Base-by-base conservation (phyloP, 805 yeast genomes). In the Danielia oregonensis region DNA sequence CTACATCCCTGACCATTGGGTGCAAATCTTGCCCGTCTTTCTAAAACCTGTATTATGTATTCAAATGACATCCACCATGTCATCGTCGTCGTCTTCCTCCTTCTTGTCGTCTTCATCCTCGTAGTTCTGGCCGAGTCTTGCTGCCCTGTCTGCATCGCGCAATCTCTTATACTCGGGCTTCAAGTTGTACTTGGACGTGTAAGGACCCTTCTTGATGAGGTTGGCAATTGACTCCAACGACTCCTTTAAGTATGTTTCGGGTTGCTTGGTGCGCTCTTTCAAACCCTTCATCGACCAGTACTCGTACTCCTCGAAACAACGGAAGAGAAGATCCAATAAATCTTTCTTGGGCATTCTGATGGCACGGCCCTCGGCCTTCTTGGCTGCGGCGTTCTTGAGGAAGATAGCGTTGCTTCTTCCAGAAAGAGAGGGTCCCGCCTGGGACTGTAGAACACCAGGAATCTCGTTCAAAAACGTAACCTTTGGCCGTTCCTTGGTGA, bases 241-340 rank as follows among this genome's bases (percentile, higher is more conserved):
- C 55, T 89, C 96, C 55, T 89, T 87, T 44, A 93, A 68, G 57
- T 86, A 94, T 14, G 82, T 82, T 57, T 93, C 98, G 2, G 98
- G 98, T 68, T 93, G 98, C 51, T 82, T 81, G 2, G 97, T 88
- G 48, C 95, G 76, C 57, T 93, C 98, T 53, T 87, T 83, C 42
- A 93, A 69, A 25, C 96, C 96, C 61, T 88, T 88, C 72, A 93
- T 72, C 8, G 93, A 80, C 98, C 98, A 93, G 61, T 89, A 93
- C 55, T 91, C 97, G 58, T 84, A 87, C 57, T 89, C 94, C 59
- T 88, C 96, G 61, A 93, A 93, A 51, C 91, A 69, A 48, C 83
- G 75, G 76, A 93, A 93, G 48, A 93, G 65, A 46, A 86, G 65
- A 60, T 89, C 96, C 72, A 91, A 74, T 38, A 93, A 74, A 44